A percentile compares a stretch with the other conserved stretches of the same genome.
These are phyloP conservation scores for Apostasia ramifera DNA, from an alignment of 106 monocot genomes.

Conservation along the genomic window DNA sequence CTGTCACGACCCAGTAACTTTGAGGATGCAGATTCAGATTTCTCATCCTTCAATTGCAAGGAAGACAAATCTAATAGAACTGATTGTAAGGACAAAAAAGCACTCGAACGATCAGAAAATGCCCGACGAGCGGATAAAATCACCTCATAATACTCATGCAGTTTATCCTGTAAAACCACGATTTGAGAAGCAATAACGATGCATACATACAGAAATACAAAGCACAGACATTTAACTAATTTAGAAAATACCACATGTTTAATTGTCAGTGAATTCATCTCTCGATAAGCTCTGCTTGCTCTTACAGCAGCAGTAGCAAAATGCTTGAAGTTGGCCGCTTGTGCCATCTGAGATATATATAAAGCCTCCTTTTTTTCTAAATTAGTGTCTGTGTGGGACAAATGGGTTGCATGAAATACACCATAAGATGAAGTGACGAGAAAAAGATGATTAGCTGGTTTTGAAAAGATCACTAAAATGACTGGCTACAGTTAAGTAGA, in stretches of 20 bases:
- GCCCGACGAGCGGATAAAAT: conserved; percentile 78
- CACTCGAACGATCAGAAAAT: conserved; percentile 79
- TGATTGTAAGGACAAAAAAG: conserved; percentile 70
- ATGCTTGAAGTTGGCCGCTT: conserved; percentile 51
- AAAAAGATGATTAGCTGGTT: too few relatives aligned
- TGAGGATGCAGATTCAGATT: conserved; percentile 67
- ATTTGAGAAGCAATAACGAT: neutral
- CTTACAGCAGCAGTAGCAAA: conserved; percentile 76
- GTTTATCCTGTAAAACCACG: conserved; percentile 48
- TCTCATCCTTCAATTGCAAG: conserved; percentile 62
- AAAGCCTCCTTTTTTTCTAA: conserved; percentile 78
- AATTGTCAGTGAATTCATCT: conserved; percentile 57
- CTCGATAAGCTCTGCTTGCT: conserved; percentile 71
- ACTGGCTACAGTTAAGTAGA: too few relatives aligned
- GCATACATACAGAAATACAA: neutral
- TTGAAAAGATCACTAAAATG: too few relatives aligned
- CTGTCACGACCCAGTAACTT: conserved; percentile 63
- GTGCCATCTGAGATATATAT: conserved; percentile 54
- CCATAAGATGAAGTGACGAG: too few relatives aligned
- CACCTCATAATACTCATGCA: conserved; percentile 85
- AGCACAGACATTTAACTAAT: neutral
- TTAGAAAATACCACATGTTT: conserved; percentile 60
- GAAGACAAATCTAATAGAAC: conserved; percentile 73
- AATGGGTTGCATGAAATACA: too few relatives aligned
- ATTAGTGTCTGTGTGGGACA: conserved; percentile 10